Percentiles rank a stretch among this genome's conserved stretches.
Evolutionary conservation across 2,329 filamentous ascomycete species (phyloP).

Genomic region (Xylariaceae sp.): DNA sequence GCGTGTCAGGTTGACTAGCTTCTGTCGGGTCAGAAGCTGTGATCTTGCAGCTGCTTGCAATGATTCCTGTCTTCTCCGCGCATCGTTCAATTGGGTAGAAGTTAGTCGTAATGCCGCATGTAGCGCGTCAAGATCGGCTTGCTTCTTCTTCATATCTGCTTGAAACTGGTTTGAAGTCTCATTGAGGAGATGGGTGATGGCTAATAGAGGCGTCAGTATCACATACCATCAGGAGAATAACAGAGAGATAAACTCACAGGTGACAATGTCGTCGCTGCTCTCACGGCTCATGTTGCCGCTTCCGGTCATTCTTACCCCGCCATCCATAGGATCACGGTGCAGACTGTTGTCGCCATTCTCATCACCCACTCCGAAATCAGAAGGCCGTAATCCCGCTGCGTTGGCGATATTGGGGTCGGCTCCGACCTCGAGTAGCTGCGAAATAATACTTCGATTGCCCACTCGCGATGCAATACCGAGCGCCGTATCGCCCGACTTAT

Average conservation of each 20-base stretch:
- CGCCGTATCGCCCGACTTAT: conserved; percentile 90
- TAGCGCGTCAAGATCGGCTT: conserved; percentile 74
- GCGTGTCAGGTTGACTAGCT: conserved; percentile 70
- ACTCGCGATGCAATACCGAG: conserved; percentile 91
- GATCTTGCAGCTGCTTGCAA: conserved; percentile 60
- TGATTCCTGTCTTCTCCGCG: conserved; percentile 66
- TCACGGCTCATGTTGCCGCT: conserved; percentile 58
- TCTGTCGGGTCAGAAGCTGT: conserved; percentile 62
- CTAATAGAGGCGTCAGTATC: conserved; percentile 34
- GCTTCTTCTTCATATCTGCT: conserved; percentile 74
- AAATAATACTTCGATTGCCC: conserved; percentile 89
- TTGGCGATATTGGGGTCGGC: conserved; percentile 92
- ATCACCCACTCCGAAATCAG: conserved; percentile 90
- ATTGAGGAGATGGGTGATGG: conserved; percentile 76
- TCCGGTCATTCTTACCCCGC: conserved; percentile 38
- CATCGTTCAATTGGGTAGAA: conserved; percentile 71
- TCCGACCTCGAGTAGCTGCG: conserved; percentile 91
- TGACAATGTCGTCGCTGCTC: conserved; percentile 73
- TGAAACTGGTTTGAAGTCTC: conserved; percentile 76
- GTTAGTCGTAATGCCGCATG: conserved; percentile 76
- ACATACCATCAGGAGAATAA: not conserved
- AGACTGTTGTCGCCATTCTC: conserved; percentile 38
- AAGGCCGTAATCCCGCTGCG: conserved; percentile 76
- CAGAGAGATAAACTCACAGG: conserved; percentile 52
- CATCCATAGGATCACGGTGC: conserved; percentile 25